Base-by-base conservation (phyloP, 257 asterid species). In the Solanum megistacrolobum region DNA sequence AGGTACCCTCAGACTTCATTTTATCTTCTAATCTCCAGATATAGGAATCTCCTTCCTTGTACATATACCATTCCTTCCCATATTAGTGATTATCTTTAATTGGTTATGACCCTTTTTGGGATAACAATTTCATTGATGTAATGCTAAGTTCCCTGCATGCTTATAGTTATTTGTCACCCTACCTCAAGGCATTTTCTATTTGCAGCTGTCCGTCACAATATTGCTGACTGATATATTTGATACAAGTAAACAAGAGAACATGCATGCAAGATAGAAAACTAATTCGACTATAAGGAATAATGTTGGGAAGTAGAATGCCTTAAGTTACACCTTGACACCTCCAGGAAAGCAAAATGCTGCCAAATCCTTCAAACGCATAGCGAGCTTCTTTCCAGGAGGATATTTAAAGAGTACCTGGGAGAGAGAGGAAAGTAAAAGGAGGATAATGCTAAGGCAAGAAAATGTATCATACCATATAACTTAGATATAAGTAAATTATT, bases 281-380 rank as follows among this genome's bases (percentile, higher is more conserved):
- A 74, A 74, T 74, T 74, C 3, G 11, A 74, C 20, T 36, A 36
- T 43, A 79, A 43, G 38, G 65, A 23, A 79, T 27, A 46, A 46
- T 46, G 35, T 46, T 27, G 27, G 18, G 66, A 79, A 79, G 85
- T 79, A 79, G 39, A 79, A 79, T 46, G 85, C 66, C 66, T 79
- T 16, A 31, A 43, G 65, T 43, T 79, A 75, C 83, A 95, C 98
- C 98, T 94, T 91, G 86, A 96, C 98, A 90, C 98, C 98, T 86
- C 91, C 93, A 75, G 98, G 98, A 90, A 96, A 96, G 94, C 98
- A 94, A 91, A 96, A 96, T 32, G 96, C 94, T 88, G 98, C 96
- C 91, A 96, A 91, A 91, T 96, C 98, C 93, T 93, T 92, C 86
- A 86, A 88, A 83, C 93, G 95, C 89, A 95, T 81, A 87, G 91